These are phyloP conservation scores for carrot (Daucus carota) DNA, from an alignment of 129 eudicot species.

Conservation along the genomic window DNA sequence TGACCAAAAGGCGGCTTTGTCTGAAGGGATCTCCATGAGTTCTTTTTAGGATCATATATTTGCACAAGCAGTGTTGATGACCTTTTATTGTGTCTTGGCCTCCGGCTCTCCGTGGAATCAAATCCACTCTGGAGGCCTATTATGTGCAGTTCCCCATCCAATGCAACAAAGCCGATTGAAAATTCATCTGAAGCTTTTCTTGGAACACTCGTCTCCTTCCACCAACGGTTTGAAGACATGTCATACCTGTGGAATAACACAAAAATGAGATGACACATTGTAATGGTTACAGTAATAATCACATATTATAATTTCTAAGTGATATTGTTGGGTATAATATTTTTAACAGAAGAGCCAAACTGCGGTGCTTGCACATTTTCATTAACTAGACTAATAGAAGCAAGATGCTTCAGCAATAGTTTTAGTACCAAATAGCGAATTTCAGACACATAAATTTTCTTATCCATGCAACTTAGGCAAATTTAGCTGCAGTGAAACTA, in stretches of 20 bases:
- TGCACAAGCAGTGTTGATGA: constrained; percentile 48
- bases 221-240: constrained; percentile 63
- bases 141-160: constrained; percentile 67
- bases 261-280: background rate
- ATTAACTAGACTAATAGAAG: background rate
- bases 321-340: background rate
- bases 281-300: background rate
- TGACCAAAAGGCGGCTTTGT: constrained; percentile 64
- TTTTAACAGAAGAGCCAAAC: background rate
- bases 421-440: background rate
- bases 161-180: constrained; percentile 58
- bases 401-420: background rate
- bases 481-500: too few relatives aligned
- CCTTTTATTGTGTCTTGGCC: constrained; percentile 55
- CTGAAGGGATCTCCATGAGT: constrained; percentile 62
- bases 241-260: constrained; percentile 49
- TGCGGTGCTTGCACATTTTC: background rate
- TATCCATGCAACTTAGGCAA: too few relatives aligned
- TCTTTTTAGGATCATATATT: constrained; percentile 60
- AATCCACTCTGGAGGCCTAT: constrained; percentile 36
- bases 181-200: constrained; percentile 48
- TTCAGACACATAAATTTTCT: background rate
- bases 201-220: constrained; percentile 68
- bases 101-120: constrained; percentile 40
- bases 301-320: background rate